Base-by-base conservation (phyloP, 192 early-diverging fungal species). In the Umbelopsis sp. region DNA sequence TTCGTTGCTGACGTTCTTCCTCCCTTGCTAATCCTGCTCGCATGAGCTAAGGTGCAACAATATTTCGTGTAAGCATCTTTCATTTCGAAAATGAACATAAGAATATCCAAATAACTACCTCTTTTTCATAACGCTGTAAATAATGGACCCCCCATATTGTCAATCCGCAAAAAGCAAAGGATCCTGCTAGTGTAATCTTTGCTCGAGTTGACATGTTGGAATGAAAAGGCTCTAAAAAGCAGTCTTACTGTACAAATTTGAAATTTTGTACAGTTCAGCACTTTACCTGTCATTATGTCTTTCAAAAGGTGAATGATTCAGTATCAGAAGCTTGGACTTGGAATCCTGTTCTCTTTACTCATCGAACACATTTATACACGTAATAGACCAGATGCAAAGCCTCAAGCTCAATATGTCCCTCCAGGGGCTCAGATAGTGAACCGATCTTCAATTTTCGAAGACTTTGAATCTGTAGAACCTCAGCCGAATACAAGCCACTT, bases 111-210 rank as follows among this genome's bases (percentile, higher is more conserved):
- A 6, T 45, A 25, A 44, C 52, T 75, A 72, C 78, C 67, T 75
- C 74, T 72, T 80, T 71, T 43, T 80, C 74, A 52, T 69, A 69
- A 4, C 66, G 50, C 45, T 80, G 78, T 7, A 75, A 17, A 67
- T 80, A 80, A 44, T 75, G 78, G 0, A 80, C 78, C 24, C 78
- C 77, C 44, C 59, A 73, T 1, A 78, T 69, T 7, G 77, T 54
- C 10, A 36, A 72, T 62, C 77, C 70, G 25, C 77, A 78, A 22
- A 78, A 78, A 10, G 54, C 49, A 31, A 78, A 71, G 16, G 77
- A 78, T 17, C 69, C 45, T 9, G 56, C 77, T n/a, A 78, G 52
- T 24, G 77, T 78, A 14, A 73, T 47, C 26, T 78, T 78, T 29
- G 77, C 77, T 25, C 59, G 45, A 47, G 77, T 78, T 44, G 77